Evolutionary conservation across 805 yeast genomes (phyloP).

Genomic region (Wickerhamomyces rabaulensis): DNA sequence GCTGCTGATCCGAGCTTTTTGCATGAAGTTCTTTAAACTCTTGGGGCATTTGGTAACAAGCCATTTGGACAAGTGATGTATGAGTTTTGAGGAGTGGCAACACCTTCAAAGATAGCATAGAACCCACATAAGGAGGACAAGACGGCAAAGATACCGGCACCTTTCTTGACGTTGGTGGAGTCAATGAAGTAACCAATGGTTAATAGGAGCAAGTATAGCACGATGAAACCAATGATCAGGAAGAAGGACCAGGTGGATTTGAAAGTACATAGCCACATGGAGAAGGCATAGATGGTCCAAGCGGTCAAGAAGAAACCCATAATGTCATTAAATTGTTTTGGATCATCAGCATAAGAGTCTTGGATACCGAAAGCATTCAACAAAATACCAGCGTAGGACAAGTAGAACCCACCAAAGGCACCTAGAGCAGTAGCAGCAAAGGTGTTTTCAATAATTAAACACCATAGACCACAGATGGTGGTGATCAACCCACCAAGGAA

Average conservation of each 20-base stretch:
- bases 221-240: constrained; percentile 1
- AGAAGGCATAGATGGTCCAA: constrained; percentile 47
- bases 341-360: constrained; percentile 32
- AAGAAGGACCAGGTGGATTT: constrained; percentile 23
- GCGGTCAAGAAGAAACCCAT: constrained; percentile 45
- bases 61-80: constrained; percentile 4
- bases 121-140: constrained; percentile 4
- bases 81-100: constrained; percentile 5
- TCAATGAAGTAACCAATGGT: constrained; percentile 4
- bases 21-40: constrained; percentile 1
- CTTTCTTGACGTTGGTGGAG: neutral
- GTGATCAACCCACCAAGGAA: constrained; percentile 48
- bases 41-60: constrained; percentile 8
- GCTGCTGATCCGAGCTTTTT: too few relatives aligned
- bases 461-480: constrained; percentile 46
- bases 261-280: constrained; percentile 40
- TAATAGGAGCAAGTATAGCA: constrained; percentile 1
- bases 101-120: constrained; percentile 8
- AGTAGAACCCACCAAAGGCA: constrained; percentile 54
- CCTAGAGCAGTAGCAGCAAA: constrained; percentile 51
- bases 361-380: constrained; percentile 39
- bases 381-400: constrained; percentile 41
- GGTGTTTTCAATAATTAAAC: constrained; percentile 45
- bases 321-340: constrained; percentile 35
- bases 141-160: constrained; percentile 5